Evolutionary conservation across 2,329 filamentous ascomycete genomes (phyloP).

Genomic region (Sporothrix mexicana): DNA sequence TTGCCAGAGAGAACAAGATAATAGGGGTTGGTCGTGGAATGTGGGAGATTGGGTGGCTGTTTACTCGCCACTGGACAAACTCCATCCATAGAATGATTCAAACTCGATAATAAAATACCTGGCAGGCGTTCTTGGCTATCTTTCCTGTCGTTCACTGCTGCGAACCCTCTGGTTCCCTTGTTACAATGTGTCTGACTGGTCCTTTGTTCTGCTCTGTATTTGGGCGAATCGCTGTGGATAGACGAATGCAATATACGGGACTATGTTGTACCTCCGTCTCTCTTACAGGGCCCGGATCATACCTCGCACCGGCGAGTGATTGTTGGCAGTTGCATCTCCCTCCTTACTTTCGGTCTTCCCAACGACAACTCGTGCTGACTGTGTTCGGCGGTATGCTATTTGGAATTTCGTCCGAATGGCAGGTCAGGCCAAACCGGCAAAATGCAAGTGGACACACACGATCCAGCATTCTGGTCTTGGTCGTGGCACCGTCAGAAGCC

Average conservation of each 20-base stretch:
- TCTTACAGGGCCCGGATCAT: too few species aligned
- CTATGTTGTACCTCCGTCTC: too few species aligned
- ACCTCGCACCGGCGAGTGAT: neutral
- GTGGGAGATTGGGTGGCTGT: neutral
- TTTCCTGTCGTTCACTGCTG: neutral
- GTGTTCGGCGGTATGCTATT: neutral
- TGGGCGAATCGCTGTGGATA: too few species aligned
- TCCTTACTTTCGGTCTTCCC: neutral
- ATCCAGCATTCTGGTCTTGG: too few species aligned
- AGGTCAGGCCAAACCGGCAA: neutral
- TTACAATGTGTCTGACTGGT: neutral
- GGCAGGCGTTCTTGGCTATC: conserved; percentile 21
- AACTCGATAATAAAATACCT: conserved; percentile 11
- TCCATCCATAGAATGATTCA: conserved; percentile 14
- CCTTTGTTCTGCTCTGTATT: neutral
- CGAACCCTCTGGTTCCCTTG: neutral
- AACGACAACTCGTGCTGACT: neutral
- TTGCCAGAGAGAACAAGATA: conserved; percentile 21
- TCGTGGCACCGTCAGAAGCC: too few species aligned
- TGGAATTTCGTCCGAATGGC: neutral
- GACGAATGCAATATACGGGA: too few species aligned
- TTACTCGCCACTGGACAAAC: neutral
- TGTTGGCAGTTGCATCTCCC: neutral
- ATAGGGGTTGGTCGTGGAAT: neutral
- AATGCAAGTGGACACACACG: too few species aligned